Evolutionary conservation across 2,329 filamentous ascomycete species (phyloP).

Genomic region (Cordyceps fumosorosea): DNA sequence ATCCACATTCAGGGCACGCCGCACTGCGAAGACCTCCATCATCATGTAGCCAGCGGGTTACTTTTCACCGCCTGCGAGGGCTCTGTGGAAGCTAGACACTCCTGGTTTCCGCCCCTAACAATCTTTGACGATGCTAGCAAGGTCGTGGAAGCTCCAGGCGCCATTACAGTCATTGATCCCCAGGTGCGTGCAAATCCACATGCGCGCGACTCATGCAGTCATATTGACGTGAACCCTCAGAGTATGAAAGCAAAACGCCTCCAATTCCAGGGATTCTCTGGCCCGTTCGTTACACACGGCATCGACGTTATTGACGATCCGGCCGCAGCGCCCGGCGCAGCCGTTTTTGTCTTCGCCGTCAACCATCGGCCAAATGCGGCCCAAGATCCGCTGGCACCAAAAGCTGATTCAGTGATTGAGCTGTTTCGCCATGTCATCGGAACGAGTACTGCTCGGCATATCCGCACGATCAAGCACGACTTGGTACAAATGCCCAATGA

Average conservation of each 20-base stretch:
- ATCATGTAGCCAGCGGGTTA: conserved; percentile 39
- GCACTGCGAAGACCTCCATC: conserved; percentile 55
- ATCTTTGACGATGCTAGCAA: conserved; percentile 34
- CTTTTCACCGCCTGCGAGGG: conserved; percentile 54
- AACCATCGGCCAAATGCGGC: conserved; percentile 50
- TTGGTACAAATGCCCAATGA: conserved; percentile 54
- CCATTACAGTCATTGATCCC: conserved; percentile 48
- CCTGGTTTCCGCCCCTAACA: conserved; percentile 46
- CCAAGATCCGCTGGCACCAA: conserved; percentile 22
- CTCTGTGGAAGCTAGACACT: conserved; percentile 30
- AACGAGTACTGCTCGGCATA: conserved; percentile 32
- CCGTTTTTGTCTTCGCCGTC: conserved; percentile 54
- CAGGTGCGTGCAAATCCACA: conserved; percentile 29
- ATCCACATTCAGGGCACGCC: conserved; percentile 43
- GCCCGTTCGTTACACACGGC: conserved; percentile 52
- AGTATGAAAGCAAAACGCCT: conserved; percentile 40
- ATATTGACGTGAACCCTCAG: conserved; percentile 22
- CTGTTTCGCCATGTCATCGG: conserved; percentile 48
- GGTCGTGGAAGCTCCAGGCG: conserved; percentile 31
- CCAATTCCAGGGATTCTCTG: conserved; percentile 42
- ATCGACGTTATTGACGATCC: conserved; percentile 52
- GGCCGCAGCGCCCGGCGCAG: conserved; percentile 22
- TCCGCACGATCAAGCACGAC: conserved; percentile 48
- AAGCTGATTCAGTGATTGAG: conserved; percentile 48
- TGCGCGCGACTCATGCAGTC: no score